A percentile compares a stretch with the other conserved stretches of the same genome.
Evolutionary conservation across 768 basidiomycete species (phyloP).

Genomic region (Podaxis sp.): DNA sequence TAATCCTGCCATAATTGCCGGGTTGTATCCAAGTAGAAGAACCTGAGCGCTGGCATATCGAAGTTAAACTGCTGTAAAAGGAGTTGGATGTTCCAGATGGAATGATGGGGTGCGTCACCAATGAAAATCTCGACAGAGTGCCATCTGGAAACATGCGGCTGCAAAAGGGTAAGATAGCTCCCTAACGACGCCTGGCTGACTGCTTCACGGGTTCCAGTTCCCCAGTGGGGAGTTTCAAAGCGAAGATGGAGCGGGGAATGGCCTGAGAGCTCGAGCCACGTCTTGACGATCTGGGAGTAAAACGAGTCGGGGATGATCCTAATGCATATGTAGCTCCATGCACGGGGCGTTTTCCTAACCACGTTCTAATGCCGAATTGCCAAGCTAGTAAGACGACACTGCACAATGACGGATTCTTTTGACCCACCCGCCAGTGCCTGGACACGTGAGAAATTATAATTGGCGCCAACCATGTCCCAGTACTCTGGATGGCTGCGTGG

Average conservation of each 20-base stretch:
- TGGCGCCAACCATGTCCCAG: constrained; percentile 13
- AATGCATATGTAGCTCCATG: constrained; percentile 12
- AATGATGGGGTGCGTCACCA: constrained; percentile 11
- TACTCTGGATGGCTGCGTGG: background rate
- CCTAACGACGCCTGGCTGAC: background rate
- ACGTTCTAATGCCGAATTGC: constrained; percentile 7
- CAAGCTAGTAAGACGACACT: background rate
- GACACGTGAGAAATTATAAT: constrained; percentile 16
- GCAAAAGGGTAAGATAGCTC: constrained; percentile 6
- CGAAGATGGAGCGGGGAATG: constrained; percentile 7
- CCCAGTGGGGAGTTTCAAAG: constrained; percentile 14
- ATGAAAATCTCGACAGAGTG: constrained; percentile 9
- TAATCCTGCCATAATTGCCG: constrained; percentile 15
- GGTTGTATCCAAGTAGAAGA: constrained; percentile 15
- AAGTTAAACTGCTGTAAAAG: constrained; percentile 18
- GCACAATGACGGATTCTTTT: background rate
- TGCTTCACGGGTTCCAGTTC: constrained; percentile 8
- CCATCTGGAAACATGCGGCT: constrained; percentile 12
- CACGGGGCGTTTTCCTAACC: constrained; percentile 3
- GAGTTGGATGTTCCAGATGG: constrained; percentile 16
- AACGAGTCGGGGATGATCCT: constrained; percentile 5
- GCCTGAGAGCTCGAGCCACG: constrained; percentile 6
- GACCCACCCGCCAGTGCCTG: constrained; percentile 16
- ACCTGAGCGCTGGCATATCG: constrained; percentile 11
- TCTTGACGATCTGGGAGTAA: constrained; percentile 10